Evolutionary conservation across 148 eudicot genomes (phyloP).

Genomic region (Vaccinium vitisidaea): DNA sequence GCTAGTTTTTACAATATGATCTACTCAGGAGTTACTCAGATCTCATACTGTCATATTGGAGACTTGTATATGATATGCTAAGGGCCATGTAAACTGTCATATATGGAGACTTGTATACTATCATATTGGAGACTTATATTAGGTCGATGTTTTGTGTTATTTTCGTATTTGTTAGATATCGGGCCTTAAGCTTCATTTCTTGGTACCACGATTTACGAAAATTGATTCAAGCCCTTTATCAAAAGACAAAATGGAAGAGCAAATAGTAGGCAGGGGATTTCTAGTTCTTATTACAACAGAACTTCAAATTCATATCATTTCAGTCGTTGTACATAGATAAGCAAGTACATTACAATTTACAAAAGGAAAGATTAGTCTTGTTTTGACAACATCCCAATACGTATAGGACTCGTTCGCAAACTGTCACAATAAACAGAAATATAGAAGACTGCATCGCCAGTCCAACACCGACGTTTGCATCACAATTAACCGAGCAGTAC

Average conservation of each 20-base stretch:
- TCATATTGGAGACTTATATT: no score
- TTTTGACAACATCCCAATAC: not conserved
- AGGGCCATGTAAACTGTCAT: no score
- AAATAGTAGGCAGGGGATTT: not conserved
- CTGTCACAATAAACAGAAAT: not conserved
- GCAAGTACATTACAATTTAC: not conserved
- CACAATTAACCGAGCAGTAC: not conserved
- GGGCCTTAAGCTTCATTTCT: no score
- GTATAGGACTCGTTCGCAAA: not conserved
- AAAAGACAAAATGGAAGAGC: not conserved
- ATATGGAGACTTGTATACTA: no score
- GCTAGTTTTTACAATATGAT: no score
- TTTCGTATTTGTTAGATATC: no score
- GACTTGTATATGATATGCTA: no score
- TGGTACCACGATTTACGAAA: no score
- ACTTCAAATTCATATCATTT: not conserved
- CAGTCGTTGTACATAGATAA: not conserved
- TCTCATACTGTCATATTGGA: no score
- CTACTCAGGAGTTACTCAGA: no score
- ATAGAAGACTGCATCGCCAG: not conserved
- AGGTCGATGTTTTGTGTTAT: no score
- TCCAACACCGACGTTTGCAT: not conserved
- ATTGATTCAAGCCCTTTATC: not conserved
- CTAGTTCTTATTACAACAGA: not conserved
- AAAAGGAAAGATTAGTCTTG: not conserved